phyloP scores from a whole-genome alignment of 805 yeast genomes.

The Wickerhamiella allomyrinae region DNA sequence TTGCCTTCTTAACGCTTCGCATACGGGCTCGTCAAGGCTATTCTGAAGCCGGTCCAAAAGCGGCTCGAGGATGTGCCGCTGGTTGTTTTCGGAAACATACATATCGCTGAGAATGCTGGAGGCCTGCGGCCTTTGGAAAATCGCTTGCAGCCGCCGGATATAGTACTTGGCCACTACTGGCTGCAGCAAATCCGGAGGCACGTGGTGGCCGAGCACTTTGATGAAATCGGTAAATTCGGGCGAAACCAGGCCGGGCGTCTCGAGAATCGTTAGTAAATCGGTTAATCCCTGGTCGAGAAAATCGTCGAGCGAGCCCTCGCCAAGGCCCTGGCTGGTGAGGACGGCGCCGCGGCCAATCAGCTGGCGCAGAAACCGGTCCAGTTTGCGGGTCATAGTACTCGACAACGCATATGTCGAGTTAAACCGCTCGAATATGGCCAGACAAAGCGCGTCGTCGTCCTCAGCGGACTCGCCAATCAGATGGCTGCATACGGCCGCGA shows the following conservation, averaged over 20 bases:
- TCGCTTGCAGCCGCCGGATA: neutral
- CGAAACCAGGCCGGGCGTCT: neutral
- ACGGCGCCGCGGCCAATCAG: neutral
- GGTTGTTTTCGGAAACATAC: neutral
- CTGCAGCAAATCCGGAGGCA: neutral
- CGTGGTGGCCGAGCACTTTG: neutral
- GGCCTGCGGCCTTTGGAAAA: neutral
- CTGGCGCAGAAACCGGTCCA: slow-evolving; percentile 7
- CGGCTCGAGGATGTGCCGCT: neutral
- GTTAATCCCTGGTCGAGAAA: neutral
- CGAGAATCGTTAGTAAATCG: neutral
- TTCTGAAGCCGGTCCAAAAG: neutral
- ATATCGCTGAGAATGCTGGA: neutral
- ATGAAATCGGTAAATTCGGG: neutral
- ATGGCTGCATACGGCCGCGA: slow-evolving; percentile 17
- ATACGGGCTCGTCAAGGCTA: neutral
- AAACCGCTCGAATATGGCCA: slow-evolving; percentile 14
- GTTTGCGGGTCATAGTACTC: slow-evolving; percentile 8
- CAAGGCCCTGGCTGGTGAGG: neutral
- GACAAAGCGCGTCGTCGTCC: slow-evolving; percentile 12
- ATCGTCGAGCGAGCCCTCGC: neutral
- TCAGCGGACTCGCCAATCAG: slow-evolving; percentile 10
- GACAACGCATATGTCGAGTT: slow-evolving; percentile 7
- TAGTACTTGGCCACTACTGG: neutral
- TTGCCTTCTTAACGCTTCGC: neutral